Base-by-base conservation (phyloP, 2,329 filamentous ascomycete species). In the Fonsecaea nubica region DNA sequence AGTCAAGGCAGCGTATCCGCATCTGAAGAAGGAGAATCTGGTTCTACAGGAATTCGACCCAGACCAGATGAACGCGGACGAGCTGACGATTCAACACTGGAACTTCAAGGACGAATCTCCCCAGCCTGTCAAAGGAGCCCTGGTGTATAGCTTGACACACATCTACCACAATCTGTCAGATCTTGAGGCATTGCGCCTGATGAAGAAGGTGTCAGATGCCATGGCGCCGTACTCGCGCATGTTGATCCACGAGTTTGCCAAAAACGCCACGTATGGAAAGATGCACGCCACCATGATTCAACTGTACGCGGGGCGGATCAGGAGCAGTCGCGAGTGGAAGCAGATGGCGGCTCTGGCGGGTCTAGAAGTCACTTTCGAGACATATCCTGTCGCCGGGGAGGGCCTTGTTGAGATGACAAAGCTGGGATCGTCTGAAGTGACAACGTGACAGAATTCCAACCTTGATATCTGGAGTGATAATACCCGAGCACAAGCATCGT, bases 141-240 rank as follows among this genome's bases (percentile, higher is more conserved):
- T 76, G 3, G 68, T 76, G 30, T 79, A 79, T 45, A 74, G 74
- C 4, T 65, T 79, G 3, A 75, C 76, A 15, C 76, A 78, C 65
- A 77, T 79, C 18, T 68, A 79, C 25, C 77, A 79, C 57, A 79
- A 79, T 38, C 53, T 78, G 53, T 72, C 77, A 3, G 77, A 79
- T 56, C 64, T 79, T 18, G 76, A 78, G 50, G 76, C 77, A 1
- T 69, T 76, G 53, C 67, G 72, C n/a, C 66, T 79, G 40, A 57
- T 79, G 50, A 76, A 78, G 72, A 79, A 78, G 64, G 67, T 78
- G 2, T 73, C 77, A 1, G 68, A 66, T 21, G 77, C 77, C 1
- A 79, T 79, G 77, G 72, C 68, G 0, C 69, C 75, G 3, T 59
- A 74, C 21, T 79, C 77, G 3, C 70, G 77, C 9, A 32, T 79